Base-by-base conservation (phyloP, 768 basidiomycete species). In the Pleurotus tuoliensis region DNA sequence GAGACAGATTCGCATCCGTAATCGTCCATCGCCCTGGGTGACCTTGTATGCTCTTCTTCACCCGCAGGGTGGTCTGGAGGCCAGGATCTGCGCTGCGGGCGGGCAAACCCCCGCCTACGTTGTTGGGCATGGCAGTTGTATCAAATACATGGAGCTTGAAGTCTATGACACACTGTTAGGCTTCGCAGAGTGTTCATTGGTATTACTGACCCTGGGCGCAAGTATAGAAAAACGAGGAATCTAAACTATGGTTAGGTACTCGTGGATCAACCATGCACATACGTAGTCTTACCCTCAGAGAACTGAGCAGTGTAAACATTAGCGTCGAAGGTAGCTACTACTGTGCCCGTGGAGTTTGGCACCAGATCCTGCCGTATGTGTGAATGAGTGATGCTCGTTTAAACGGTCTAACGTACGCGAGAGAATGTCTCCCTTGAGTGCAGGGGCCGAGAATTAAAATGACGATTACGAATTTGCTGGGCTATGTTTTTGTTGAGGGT, bases 171-270 rank as follows among this genome's bases (percentile, higher is more conserved):
- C 25, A 43, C 5, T 48, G 46, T 34, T 34, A 34, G 30, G 11
- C 30, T 34, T 34, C 30, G 11, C 30, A 11, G 4, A 0, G 30
- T 34, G 30, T 8, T 34, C 56, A n/a, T 5, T 34, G 39, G 25
- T 34, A 9, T n/a, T 9, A 56, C 66, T 53, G 56, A 88, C 89
- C 90, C 81, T 90, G 87, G 45, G 83, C 85, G 63, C 94, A 96
- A 3, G 94, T 94, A 68, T 97, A 98, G 68, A 91, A 98, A 69
- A 97, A 95, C 0, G 88, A 86, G 0, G 92, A 89, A 66, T 94
- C 92, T 90, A 47, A 5, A 52, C 22, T 40, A 48, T 49, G 27
- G 20, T 47, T 20, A 40, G 55, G 40, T 4, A 34, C 30, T 11
- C 30, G 11, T 34, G 30, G 8, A 34, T 34, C 30, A 34, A 34